Evolutionary conservation across 371 early-diverging fungal genomes (phyloP), one percentile per base, ranked within the genome.

Genomic region (Saksenaea vasiformis): DNA sequence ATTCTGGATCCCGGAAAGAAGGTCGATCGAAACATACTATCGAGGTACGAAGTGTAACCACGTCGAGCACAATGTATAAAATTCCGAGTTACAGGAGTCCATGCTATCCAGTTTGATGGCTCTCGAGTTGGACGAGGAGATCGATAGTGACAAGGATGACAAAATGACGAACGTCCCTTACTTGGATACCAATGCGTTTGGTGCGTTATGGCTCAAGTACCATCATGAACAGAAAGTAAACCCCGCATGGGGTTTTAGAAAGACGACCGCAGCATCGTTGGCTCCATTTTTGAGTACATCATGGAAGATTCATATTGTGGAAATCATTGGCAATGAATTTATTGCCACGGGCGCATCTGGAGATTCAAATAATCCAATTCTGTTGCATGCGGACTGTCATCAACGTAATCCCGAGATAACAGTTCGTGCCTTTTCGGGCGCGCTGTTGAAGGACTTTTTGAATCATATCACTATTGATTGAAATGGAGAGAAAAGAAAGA

Each of bases 311-410:
- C 17, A 57, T 10, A 56, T 71, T 3, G 68, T 77, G 17, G 56
- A 77, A 54, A 53, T 71, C 26, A 71, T 77, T 62, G 73, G 68
- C n/a, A 62, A 73, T 38, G 77, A 77, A 38, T 66, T 77, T 26
- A 73, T 77, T 60, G 77, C 73, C 5, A 14, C 27, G 47, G 15
- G 39, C 38, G 15, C 11, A n/a, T 35, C 15, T 9, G 51, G 51
- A 10, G 22, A 24, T 19, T 47, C 22, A 14, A 17, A 17, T 22
- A n/a, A 17, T 3, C 60, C 19, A 17, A 11, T 73, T 0, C 37
- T 74, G 43, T 39, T 74, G 34, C 71, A 74, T 65, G 68, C 69
- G 44, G 56, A 41, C 8, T 47, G n/a, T 22, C 51, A 47, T 10
- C 19, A 22, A 10, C 51, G 22, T 5, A 22, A 10, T 2, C 51